These are phyloP conservation scores for Carnegiea gigantea DNA, from an alignment of 179 eudicot species.

Conservation along the genomic window DNA sequence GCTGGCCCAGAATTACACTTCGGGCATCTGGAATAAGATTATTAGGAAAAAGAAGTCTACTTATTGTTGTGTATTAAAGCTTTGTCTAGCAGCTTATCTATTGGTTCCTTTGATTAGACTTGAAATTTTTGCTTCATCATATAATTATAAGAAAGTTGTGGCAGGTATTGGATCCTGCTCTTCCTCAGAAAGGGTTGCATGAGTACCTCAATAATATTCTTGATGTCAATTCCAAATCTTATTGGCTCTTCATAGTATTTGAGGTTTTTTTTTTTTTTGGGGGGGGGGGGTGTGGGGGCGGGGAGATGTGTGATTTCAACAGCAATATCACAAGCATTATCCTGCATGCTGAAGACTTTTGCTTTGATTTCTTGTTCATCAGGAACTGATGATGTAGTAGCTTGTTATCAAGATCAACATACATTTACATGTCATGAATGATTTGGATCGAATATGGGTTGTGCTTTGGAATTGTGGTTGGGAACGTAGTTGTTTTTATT, in stretches of 20 bases:
- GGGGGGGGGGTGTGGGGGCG: neutral
- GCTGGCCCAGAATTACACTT: too few relatives aligned
- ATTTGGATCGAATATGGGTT: neutral
- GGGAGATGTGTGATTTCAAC: neutral
- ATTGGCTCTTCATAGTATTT: neutral
- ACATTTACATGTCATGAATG: conserved; percentile 10
- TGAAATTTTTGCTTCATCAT: neutral
- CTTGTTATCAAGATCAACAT: neutral
- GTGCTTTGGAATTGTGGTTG: conserved; percentile 15
- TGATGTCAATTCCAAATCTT: neutral
- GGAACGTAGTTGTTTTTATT: conserved; percentile 1
- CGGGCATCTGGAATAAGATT: neutral
- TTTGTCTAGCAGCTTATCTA: neutral
- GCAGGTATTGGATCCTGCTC: neutral
- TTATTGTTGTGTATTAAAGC: too few relatives aligned
- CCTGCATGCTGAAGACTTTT: neutral
- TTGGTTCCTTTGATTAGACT: neutral
- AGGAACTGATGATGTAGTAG: neutral
- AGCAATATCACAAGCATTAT: neutral
- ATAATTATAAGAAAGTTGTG: neutral
- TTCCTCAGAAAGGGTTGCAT: neutral
- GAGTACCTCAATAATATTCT: neutral
- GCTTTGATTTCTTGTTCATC: neutral
- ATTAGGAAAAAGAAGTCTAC: too few relatives aligned
- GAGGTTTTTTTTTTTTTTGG: neutral